phyloP scores from a whole-genome alignment of 805 yeast genomes.

The Kodamaea neixiangensis region DNA sequence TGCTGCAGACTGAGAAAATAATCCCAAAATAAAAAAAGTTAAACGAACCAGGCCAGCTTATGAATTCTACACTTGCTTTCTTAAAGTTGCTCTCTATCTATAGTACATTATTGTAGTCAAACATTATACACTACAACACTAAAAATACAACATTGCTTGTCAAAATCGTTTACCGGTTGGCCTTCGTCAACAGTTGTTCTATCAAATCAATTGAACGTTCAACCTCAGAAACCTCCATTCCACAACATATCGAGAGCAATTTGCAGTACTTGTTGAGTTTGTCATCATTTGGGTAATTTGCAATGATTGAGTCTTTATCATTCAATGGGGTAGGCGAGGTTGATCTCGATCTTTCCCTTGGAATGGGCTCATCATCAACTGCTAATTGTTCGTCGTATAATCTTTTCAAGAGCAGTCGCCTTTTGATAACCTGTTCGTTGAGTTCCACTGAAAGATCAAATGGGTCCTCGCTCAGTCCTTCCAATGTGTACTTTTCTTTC shows the following conservation, averaged over 20 bases:
- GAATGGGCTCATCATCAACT: constrained; percentile 17
- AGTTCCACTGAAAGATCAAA: constrained; percentile 27
- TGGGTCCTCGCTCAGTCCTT: constrained; percentile 1
- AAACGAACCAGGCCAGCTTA: no score
- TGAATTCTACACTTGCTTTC: no score
- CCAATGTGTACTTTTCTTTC: not conserved
- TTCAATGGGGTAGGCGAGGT: not conserved
- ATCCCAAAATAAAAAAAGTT: not conserved
- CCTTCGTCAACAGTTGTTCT: constrained; percentile 38
- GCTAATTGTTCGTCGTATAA: constrained; percentile 23
- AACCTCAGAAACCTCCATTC: constrained; percentile 42
- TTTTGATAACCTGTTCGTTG: constrained; percentile 27
- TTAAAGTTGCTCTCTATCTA: not conserved
- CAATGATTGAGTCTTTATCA: constrained; percentile 19
- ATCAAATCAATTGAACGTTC: constrained; percentile 44
- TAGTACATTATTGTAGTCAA: constrained; percentile 3
- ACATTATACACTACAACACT: constrained; percentile 1
- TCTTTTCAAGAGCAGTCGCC: constrained; percentile 18
- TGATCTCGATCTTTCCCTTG: not conserved
- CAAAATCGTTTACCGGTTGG: constrained; percentile 9
- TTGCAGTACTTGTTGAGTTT: constrained; percentile 41
- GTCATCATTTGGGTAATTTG: constrained; percentile 32
- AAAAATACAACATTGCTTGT: constrained; percentile 2
- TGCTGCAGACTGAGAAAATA: not conserved
- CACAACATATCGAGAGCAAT: constrained; percentile 44